phyloP scores from a whole-genome alignment of 345 rosid genomes.

The Pelargonium nanum region DNA sequence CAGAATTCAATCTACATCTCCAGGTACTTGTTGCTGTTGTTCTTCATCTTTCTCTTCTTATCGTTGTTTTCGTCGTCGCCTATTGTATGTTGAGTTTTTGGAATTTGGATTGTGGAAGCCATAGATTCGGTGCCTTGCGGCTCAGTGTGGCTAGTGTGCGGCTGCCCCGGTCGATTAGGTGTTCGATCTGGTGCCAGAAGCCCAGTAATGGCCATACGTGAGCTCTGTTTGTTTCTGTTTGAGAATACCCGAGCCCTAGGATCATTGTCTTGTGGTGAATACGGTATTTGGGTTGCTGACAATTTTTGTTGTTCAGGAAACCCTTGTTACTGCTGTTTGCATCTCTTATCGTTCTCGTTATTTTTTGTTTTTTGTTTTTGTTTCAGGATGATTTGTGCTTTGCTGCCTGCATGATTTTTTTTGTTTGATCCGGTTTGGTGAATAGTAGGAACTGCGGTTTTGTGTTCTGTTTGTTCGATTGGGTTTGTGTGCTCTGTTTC shows the following conservation, averaged over 20 bases:
- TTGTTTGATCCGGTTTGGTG: slow-evolving; percentile 2
- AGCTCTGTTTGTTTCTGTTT: not conserved
- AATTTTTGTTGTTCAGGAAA: not conserved
- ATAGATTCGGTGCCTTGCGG: not conserved
- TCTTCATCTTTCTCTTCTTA: not conserved
- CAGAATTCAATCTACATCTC: not conserved
- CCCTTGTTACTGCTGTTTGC: not conserved
- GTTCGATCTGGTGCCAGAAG: not conserved
- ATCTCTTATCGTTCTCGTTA: not conserved
- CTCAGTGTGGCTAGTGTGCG: not conserved
- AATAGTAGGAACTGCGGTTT: not conserved
- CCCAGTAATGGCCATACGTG: not conserved
- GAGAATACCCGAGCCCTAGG: not conserved
- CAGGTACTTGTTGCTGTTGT: not conserved
- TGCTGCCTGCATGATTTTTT: not conserved
- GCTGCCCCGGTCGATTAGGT: not conserved
- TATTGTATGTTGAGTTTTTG: too few relatives aligned
- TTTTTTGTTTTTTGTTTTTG: too few relatives aligned
- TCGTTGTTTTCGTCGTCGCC: not conserved
- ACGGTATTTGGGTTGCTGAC: not conserved
- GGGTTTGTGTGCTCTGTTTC: slow-evolving; percentile 10
- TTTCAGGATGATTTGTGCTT: not conserved
- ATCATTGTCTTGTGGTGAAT: not conserved
- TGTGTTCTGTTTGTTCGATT: slow-evolving; percentile 2
- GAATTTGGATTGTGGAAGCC: not conserved